phyloP scores from a whole-genome alignment of 331 rosid species.

The Spiraea crenata region DNA sequence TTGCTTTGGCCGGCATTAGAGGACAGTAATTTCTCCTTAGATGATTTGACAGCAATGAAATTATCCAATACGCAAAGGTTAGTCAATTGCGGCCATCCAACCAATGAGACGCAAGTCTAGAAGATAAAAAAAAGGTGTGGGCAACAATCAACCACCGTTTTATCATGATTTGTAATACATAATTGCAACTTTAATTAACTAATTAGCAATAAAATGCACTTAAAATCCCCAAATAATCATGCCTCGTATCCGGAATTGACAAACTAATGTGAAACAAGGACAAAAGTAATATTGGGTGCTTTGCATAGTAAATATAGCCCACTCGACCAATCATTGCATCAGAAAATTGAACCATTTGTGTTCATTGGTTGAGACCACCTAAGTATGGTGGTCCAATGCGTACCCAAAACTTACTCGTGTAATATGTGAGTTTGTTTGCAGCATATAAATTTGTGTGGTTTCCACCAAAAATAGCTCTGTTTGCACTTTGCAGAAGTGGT shows the following conservation, averaged over 20 bases:
- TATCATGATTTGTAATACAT: conserved; percentile 26
- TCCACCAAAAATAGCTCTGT: conserved; percentile 23
- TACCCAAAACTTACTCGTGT: conserved; percentile 14
- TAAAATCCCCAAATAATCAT: conserved; percentile 24
- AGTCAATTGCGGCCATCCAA: not conserved
- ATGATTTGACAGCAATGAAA: not conserved
- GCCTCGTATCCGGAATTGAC: conserved; percentile 22
- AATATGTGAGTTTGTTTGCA: not conserved
- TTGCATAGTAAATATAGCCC: conserved; percentile 18
- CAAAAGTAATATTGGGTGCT: conserved; percentile 7
- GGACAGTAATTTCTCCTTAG: conserved; percentile 8
- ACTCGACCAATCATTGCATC: conserved; percentile 33
- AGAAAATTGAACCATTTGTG: conserved; percentile 4
- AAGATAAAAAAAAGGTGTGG: not conserved
- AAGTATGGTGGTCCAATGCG: conserved; percentile 29
- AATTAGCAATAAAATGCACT: conserved; percentile 38
- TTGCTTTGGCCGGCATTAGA: conserved; percentile 7
- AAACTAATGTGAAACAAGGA: conserved; percentile 38
- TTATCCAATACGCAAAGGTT: conserved; percentile 2
- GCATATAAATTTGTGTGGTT: conserved; percentile 20
- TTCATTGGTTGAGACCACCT: conserved; percentile 24
- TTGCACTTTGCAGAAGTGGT: conserved; percentile 4
- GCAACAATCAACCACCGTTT: conserved; percentile 36
- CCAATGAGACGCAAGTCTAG: conserved; percentile 8
- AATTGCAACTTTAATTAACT: conserved; percentile 26